Conservation (phyloP, 768 basidiomycete genomes). For the Lactifluus echinatus region DNA sequence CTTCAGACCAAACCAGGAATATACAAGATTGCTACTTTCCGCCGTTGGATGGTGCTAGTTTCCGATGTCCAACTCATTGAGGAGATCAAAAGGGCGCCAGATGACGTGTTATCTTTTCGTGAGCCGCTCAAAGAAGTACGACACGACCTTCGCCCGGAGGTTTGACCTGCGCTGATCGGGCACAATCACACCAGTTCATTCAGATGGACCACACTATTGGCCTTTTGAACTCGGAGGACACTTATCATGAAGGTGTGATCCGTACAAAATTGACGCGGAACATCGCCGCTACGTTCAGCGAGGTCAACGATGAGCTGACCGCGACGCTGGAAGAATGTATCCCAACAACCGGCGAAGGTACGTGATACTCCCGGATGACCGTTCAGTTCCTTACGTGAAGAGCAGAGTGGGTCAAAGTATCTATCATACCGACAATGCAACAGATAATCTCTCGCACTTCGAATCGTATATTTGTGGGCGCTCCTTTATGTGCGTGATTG, state of each 20-base stretch:
- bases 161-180: not conserved
- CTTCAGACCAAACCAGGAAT: slow-evolving; percentile 24
- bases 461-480: slow-evolving; percentile 32
- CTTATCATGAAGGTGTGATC: slow-evolving; percentile 27
- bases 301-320: slow-evolving; percentile 38
- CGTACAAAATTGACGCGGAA: slow-evolving; percentile 31
- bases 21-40: slow-evolving; percentile 27
- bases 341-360: slow-evolving; percentile 19
- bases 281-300: slow-evolving; percentile 31
- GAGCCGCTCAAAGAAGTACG: slow-evolving; percentile 29
- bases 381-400: not conserved
- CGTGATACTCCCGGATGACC: not conserved
- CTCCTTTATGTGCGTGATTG: slow-evolving; percentile 32
- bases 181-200: slow-evolving; percentile 25
- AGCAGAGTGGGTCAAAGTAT: slow-evolving; percentile 29
- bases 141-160: slow-evolving; percentile 22
- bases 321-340: slow-evolving; percentile 35
- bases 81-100: slow-evolving; percentile 34
- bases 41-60: slow-evolving; percentile 35
- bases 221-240: slow-evolving; percentile 23
- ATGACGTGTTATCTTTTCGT: slow-evolving; percentile 30
- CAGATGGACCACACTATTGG: slow-evolving; percentile 35
- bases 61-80: slow-evolving; percentile 28
- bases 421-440: slow-evolving; percentile 21
- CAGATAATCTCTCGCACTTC: not conserved